Evolutionary conservation across 164 flowering plant genomes (phyloP).

Genomic region (Kalanchoe fedtschenkoi): DNA sequence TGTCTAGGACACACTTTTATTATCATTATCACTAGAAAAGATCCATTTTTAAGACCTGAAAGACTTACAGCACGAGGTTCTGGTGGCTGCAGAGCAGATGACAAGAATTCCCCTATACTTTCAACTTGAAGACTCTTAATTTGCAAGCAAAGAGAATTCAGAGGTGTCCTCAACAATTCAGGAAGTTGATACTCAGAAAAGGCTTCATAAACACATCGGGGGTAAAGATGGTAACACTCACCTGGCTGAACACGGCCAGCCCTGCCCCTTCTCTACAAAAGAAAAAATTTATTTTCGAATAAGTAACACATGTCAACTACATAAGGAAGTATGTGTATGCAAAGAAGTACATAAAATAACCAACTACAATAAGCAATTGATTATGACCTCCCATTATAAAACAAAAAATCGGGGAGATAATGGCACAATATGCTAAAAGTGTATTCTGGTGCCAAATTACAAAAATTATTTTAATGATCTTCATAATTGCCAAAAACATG

Average conservation of each 20-base stretch:
- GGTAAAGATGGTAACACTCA: constrained; percentile 93
- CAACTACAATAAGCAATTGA: background rate
- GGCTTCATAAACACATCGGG: constrained; percentile 89
- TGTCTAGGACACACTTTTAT: background rate
- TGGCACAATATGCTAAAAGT: background rate
- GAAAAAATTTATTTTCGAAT: constrained; percentile 8
- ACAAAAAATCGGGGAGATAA: background rate
- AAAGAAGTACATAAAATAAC: background rate
- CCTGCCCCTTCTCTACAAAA: constrained; percentile 85
- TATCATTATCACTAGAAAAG: background rate
- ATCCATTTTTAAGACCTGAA: background rate
- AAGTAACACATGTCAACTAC: background rate
- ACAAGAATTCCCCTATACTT: constrained; percentile 81
- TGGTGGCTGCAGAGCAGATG: constrained; percentile 95
- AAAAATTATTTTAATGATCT: background rate
- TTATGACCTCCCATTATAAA: too few species aligned
- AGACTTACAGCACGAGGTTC: constrained; percentile 77
- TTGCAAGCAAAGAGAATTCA: constrained; percentile 98
- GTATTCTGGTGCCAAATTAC: background rate
- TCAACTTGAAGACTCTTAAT: constrained; percentile 87
- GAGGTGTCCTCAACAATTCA: constrained; percentile 95
- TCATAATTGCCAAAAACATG: background rate
- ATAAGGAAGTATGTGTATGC: background rate
- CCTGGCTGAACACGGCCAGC: constrained; percentile 99
- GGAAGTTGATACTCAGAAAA: constrained; percentile 98